Conservation (phyloP, 352 stramenopile species). For the Plasmopara viticola region DNA sequence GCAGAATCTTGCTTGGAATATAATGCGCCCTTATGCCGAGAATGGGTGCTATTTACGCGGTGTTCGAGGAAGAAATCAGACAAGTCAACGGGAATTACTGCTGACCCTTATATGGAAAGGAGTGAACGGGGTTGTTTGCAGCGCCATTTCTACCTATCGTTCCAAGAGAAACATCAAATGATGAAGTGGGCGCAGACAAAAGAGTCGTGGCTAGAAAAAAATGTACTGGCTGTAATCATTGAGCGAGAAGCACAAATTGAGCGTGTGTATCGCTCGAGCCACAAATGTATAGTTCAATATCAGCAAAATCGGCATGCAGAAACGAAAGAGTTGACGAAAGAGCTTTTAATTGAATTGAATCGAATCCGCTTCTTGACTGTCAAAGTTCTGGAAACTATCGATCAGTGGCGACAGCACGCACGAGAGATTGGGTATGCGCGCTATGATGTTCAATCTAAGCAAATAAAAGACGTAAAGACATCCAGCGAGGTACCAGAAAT, state of each 20-base stretch:
- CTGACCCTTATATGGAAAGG: constrained; percentile 8
- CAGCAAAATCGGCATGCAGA: constrained; percentile 55
- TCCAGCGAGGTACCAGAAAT: constrained; percentile 1
- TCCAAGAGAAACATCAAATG: constrained; percentile 54
- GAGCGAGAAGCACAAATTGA: constrained; percentile 53
- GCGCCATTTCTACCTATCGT: constrained; percentile 71
- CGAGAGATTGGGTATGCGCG: constrained; percentile 44
- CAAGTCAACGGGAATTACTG: not conserved
- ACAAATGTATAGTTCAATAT: constrained; percentile 58
- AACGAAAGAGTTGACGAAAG: constrained; percentile 26
- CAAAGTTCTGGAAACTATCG: constrained; percentile 61
- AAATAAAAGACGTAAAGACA: constrained; percentile 1
- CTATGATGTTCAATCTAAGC: constrained; percentile 19
- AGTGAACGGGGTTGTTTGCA: constrained; percentile 52
- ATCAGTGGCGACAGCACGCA: constrained; percentile 49
- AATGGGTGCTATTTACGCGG: constrained; percentile 64
- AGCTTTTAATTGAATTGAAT: constrained; percentile 48
- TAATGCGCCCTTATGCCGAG: constrained; percentile 45
- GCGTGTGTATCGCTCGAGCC: constrained; percentile 24
- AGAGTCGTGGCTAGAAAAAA: constrained; percentile 63
- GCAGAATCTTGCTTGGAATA: constrained; percentile 35
- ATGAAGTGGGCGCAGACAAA: constrained; percentile 49
- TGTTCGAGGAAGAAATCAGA: constrained; percentile 31
- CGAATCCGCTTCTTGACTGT: constrained; percentile 56
- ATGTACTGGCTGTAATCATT: constrained; percentile 48